Conservation (phyloP, 768 basidiomycete genomes). For the Clitopilus hobsonii region DNA sequence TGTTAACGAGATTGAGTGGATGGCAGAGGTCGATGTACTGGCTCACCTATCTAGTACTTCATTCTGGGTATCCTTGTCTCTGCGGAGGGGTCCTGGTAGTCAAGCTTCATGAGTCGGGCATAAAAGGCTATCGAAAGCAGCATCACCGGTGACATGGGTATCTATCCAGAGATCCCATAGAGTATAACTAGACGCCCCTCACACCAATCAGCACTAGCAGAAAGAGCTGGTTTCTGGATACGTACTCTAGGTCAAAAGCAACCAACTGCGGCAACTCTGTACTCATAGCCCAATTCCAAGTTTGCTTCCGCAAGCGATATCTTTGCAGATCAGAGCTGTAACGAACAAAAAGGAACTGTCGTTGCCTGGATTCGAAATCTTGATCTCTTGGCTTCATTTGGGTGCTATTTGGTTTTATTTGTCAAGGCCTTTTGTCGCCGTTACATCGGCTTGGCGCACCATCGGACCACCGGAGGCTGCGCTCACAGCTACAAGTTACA, state of each 20-base stretch:
- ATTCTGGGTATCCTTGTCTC: conserved; percentile 39
- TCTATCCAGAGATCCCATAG: conserved; percentile 89
- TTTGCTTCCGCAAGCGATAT: not conserved
- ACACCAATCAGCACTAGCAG: not conserved
- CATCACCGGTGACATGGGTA: conserved; percentile 58
- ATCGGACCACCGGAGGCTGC: not conserved
- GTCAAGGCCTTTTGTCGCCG: not conserved
- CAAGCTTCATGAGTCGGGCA: not conserved
- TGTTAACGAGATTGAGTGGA: conserved; percentile 5
- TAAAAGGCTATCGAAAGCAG: not conserved
- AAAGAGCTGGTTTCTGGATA: not conserved
- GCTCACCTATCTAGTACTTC: conserved; percentile 47
- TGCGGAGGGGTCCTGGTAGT: conserved; percentile 44
- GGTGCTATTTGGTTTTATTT: not conserved
- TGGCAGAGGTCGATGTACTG: not conserved
- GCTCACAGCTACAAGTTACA: no score
- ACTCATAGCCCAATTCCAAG: conserved; percentile 4
- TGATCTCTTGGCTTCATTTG: not conserved
- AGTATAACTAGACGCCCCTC: conserved; percentile 54
- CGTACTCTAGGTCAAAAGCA: conserved; percentile 80
- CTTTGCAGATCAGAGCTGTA: not conserved
- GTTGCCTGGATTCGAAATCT: not conserved
- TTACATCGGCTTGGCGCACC: not conserved
- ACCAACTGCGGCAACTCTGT: conserved; percentile 48
- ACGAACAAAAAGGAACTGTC: not conserved